Evolutionary conservation across 139 green algal species (phyloP), one percentile per base, ranked within the genome.

Genomic region (Diplosphaera chodatii): DNA sequence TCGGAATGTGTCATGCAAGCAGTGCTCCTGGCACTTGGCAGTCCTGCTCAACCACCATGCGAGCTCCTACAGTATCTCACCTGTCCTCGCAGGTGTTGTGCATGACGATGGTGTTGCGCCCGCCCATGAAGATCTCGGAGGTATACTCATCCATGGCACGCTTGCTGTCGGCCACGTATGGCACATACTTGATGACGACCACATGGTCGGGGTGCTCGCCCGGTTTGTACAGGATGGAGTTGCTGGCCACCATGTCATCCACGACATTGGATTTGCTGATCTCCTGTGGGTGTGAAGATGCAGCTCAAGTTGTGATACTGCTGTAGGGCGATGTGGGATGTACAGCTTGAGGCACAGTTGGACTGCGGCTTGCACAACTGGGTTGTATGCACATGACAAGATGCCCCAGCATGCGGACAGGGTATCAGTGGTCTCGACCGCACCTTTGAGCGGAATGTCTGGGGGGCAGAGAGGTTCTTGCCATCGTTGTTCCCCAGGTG

Each of bases 101-200:
- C 86, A 99, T 96, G 37, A 92, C 92, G 55, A 99, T 97, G 22
- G 96, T 99, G 86, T 97, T 97, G 55, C 79, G 87, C 34, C 96
- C 96, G 63, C 93, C 92, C 90, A 94, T 84, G 81, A 92, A 93
- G 80, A 98, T 97, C 83, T 99, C 94, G 40, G 78, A 91, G 15
- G 87, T 97, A 89, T 99, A 99, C 84, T 99, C 96, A 69, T 99
- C 96, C 95, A 99, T 97, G 30, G 96, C 96, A 20, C 94, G 86
- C 88, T 99, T 99, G 73, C 78, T 92, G 89, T 99, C 96, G 1
- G 74, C 94, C 41, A 99, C 95, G 59, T 97, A 96, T 0, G 96
- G 96, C 76, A 98, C 88, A 74, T 99, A 97, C 84, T 99, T 99
- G 87, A 99, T 99, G n/a, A 99, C 96, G 5, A 99, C 94, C 22